Base-by-base conservation (phyloP, 2,329 filamentous ascomycete species). In the Sporothrix dimorphospora region DNA sequence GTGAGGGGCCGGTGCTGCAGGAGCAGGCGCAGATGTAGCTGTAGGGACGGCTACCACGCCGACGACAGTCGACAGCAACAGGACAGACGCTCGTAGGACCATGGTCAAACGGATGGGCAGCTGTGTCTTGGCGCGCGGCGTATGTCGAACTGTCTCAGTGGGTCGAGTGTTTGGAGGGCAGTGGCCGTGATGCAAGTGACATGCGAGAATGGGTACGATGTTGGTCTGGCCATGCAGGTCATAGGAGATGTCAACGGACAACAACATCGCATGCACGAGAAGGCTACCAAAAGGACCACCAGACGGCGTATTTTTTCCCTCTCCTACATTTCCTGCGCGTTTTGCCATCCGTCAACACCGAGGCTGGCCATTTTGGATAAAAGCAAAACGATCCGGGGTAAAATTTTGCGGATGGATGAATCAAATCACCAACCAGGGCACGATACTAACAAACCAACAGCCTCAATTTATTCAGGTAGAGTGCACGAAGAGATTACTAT, bases 311-410 rank as follows among this genome's bases (percentile, higher is more conserved):
- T 19, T 40, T 16, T 61, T 12, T 42, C 12, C 8, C n/a, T 14
- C 5, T 42, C 19, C n/a, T 38, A 1, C 19, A 21, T 49, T 9
- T 21, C 8, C 47, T 49, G 16, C n/a, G 47, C 19, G n/a, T n/a
- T 49, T 49, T 21, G 19, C 19, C 16, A n/a, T 8, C 16, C 19
- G 7, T 49, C 47, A 9, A 34, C 19, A 34, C 19, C 34, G 57
- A 63, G 38, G 57, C 1, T 63, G 38, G 34, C 57, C 34, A 42
- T 42, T 63, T 42, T 63, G 57, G 55, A 61, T 63, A 63, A 42
- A 63, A 19, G 38, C 34, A n/a, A 14, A n/a, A 14, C n/a, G 11
- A 11, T 24, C 27, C 9, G 34, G 57, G 57, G 30, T 61, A 40
- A 21, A 38, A 40, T 34, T 34, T 14, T 4, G 4, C 30, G 30